Evolutionary conservation across 2,329 filamentous ascomycete species (phyloP).

Genomic region (Thielaviopsis punctulata): DNA sequence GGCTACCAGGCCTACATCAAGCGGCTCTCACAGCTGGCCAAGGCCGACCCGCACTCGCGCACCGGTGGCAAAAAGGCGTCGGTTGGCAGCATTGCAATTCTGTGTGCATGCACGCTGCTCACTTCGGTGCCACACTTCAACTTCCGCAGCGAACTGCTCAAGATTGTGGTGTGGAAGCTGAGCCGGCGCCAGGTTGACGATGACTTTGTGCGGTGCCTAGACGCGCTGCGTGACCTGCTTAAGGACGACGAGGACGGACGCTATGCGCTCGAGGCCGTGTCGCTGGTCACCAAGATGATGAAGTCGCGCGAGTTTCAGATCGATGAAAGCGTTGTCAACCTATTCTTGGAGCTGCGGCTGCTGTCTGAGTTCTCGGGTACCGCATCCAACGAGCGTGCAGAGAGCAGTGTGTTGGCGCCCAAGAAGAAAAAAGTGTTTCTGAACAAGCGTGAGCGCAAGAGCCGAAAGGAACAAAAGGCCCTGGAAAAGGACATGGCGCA

Average conservation of each 20-base stretch:
- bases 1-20: slow-evolving; percentile 77
- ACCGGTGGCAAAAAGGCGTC: slow-evolving; percentile 19
- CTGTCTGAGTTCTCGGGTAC: slow-evolving; percentile 77
- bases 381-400: slow-evolving; percentile 60
- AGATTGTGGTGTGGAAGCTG: slow-evolving; percentile 72
- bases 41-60: slow-evolving; percentile 27
- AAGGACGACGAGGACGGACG: slow-evolving; percentile 77
- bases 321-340: slow-evolving; percentile 73
- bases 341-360: slow-evolving; percentile 76
- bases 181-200: slow-evolving; percentile 53
- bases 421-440: slow-evolving; percentile 69
- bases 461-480: slow-evolving; percentile 66
- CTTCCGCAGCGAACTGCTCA: slow-evolving; percentile 73
- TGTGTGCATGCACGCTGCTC: slow-evolving; percentile 69
- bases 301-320: slow-evolving; percentile 68
- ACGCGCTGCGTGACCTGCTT: slow-evolving; percentile 69
- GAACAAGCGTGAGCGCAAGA: slow-evolving; percentile 74
- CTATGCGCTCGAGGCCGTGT: slow-evolving; percentile 71
- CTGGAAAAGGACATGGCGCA: slow-evolving; percentile 87
- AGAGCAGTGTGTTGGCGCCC: slow-evolving; percentile 34
- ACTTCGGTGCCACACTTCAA: slow-evolving; percentile 89
- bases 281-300: slow-evolving; percentile 86
- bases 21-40: slow-evolving; percentile 51
- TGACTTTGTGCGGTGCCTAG: slow-evolving; percentile 60
- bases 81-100: slow-evolving; percentile 60